A percentile compares a stretch with the other conserved stretches of the same genome.
These are phyloP conservation scores for Heritiera littoralis DNA, from an alignment of 345 rosid genomes.

Conservation along the genomic window DNA sequence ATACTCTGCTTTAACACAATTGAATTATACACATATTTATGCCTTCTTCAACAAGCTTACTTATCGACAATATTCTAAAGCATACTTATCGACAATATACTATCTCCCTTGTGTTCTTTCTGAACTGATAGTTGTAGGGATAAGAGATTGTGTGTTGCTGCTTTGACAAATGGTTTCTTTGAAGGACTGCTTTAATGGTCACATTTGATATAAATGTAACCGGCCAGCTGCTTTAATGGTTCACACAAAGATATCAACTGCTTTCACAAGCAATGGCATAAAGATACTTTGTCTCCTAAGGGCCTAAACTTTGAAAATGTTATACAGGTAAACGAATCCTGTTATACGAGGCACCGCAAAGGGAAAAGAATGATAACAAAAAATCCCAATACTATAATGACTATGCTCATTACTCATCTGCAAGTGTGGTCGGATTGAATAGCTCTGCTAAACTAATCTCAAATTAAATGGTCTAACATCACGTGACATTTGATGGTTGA, in stretches of 20 bases:
- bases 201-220: not conserved
- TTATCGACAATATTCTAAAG: not conserved
- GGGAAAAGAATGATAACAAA: too few species aligned
- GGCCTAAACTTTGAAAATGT: not conserved
- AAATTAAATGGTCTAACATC: not conserved
- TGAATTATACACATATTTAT: not conserved
- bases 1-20: not conserved
- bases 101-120: not conserved
- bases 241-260: not conserved
- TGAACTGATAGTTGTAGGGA: not conserved
- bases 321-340: not conserved
- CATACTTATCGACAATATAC: not conserved
- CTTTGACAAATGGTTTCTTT: not conserved
- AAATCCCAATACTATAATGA: too few species aligned
- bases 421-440: not conserved
- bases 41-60: not conserved
- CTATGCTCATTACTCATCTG: not conserved
- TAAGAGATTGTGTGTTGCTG: not conserved
- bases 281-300: not conserved
- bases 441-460: not conserved
- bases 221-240: too few species aligned
- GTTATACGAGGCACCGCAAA: too few species aligned
- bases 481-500: not conserved
- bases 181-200: not conserved
- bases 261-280: too few species aligned